Conservation (phyloP, 2,329 filamentous ascomycete genomes). For the Hymenoscyphus occultus region DNA sequence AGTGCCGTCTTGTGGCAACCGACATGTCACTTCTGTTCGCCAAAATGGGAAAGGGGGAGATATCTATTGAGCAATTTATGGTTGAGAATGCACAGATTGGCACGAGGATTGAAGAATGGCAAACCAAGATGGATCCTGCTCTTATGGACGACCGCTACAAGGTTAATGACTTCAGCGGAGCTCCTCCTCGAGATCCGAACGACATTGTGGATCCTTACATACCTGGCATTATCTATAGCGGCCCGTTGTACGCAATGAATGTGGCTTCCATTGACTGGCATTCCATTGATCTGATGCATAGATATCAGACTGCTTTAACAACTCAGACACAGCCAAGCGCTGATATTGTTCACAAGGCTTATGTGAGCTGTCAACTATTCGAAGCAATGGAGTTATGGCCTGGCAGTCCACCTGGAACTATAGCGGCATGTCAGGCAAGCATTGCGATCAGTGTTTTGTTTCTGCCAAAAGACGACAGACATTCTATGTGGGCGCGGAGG, state of each 20-base stretch:
- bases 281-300: slow-evolving; percentile 76
- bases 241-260: slow-evolving; percentile 71
- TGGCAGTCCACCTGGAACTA: slow-evolving; percentile 63
- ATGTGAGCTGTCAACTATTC: slow-evolving; percentile 72
- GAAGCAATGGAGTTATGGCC: slow-evolving; percentile 75
- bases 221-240: slow-evolving; percentile 66
- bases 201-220: slow-evolving; percentile 74
- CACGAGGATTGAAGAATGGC: slow-evolving; percentile 49
- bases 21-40: slow-evolving; percentile 80
- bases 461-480: slow-evolving; percentile 68
- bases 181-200: slow-evolving; percentile 50
- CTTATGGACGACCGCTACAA: slow-evolving; percentile 61
- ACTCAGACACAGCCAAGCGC: slow-evolving; percentile 46
- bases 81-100: slow-evolving; percentile 56
- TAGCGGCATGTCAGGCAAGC: slow-evolving; percentile 71
- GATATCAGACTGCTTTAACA: slow-evolving; percentile 64
- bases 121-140: slow-evolving; percentile 54
- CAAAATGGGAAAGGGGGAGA: slow-evolving; percentile 59
- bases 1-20: slow-evolving; percentile 69
- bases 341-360: slow-evolving; percentile 60
- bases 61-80: slow-evolving; percentile 63
- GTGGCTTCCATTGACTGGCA: slow-evolving; percentile 74
- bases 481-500: slow-evolving; percentile 75
- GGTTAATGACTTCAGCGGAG: slow-evolving; percentile 60
- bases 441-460: slow-evolving; percentile 76